A percentile compares a stretch with the other conserved stretches of the same genome.
phyloP scores from a whole-genome alignment of 306 rosid species.

The Begonia fuchsioides region DNA sequence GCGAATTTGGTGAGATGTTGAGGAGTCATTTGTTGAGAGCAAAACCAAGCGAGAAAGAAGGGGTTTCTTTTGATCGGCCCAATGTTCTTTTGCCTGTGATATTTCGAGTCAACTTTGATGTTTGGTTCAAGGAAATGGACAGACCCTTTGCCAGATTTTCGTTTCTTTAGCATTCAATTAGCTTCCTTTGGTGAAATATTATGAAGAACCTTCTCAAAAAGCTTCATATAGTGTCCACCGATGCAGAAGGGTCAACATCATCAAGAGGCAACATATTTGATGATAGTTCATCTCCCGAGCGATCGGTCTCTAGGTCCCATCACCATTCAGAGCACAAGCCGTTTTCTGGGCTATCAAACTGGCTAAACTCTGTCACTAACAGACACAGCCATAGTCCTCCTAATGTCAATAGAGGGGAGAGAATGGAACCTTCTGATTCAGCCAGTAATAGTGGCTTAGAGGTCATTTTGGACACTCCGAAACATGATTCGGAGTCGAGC shows the following conservation, averaged over 20 bases:
- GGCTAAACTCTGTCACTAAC: constrained; percentile 60
- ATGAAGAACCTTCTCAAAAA: constrained; percentile 94
- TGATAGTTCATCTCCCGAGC: constrained; percentile 41
- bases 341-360: constrained; percentile 51
- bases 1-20: constrained; percentile 24
- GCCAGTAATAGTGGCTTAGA: constrained; percentile 42
- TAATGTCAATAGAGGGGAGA: constrained; percentile 27
- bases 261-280: constrained; percentile 40
- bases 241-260: constrained; percentile 49
- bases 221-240: constrained; percentile 56
- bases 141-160: constrained; percentile 40
- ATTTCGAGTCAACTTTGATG: constrained; percentile 33
- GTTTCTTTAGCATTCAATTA: constrained; percentile 24
- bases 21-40: constrained; percentile 17
- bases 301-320: constrained; percentile 25
- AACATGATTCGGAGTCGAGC: constrained; percentile 53
- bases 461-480: constrained; percentile 31
- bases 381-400: constrained; percentile 40
- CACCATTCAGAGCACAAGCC: constrained; percentile 49
- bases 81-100: constrained; percentile 21
- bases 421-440: constrained; percentile 40
- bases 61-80: constrained; percentile 17
- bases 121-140: constrained; percentile 61
- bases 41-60: constrained; percentile 6
- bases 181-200: constrained; percentile 21